These are phyloP conservation scores for Monilinia aucupariae DNA, from an alignment of 2,329 filamentous ascomycete genomes.

Conservation along the genomic window DNA sequence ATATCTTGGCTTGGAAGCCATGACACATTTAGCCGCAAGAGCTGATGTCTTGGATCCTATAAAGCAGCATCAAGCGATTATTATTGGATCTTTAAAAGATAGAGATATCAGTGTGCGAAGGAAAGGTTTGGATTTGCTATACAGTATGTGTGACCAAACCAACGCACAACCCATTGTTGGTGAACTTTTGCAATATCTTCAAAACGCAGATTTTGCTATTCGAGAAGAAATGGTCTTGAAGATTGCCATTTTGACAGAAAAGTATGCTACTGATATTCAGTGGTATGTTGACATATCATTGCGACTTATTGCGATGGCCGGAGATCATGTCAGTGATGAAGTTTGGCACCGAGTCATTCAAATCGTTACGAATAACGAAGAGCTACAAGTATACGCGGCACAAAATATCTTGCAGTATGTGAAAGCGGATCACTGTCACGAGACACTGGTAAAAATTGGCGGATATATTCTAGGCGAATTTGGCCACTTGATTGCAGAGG, in stretches of 20 bases:
- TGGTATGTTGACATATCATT: constrained; percentile 99
- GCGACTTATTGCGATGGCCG: constrained; percentile 89
- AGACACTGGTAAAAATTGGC: constrained; percentile 96
- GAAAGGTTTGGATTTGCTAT: constrained; percentile 90
- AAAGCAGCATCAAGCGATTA: constrained; percentile 95
- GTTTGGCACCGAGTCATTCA: constrained; percentile 99
- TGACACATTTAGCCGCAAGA: constrained; percentile 94
- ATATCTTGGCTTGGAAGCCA: constrained; percentile 91
- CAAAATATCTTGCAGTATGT: constrained; percentile 89
- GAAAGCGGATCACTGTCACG: constrained; percentile 89
- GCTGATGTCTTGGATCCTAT: constrained; percentile 94
- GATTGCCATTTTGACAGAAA: constrained; percentile 96
- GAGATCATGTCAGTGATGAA: constrained; percentile 97
- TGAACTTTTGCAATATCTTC: constrained; percentile 88
- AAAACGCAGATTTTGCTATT: constrained; percentile 95
- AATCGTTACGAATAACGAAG: constrained; percentile 98
- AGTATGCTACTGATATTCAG: constrained; percentile 96
- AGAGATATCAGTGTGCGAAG: constrained; percentile 94
- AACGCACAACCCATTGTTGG: constrained; percentile 91
- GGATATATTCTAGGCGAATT: constrained; percentile 96
- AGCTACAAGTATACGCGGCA: constrained; percentile 92
- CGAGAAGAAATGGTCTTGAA: constrained; percentile 99
- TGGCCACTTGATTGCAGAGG: constrained; percentile 91
- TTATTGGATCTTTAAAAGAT: constrained; percentile 88
- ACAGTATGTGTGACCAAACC: constrained; percentile 98